phyloP scores from a whole-genome alignment of 768 basidiomycete species.

The Lactarius vividus region DNA sequence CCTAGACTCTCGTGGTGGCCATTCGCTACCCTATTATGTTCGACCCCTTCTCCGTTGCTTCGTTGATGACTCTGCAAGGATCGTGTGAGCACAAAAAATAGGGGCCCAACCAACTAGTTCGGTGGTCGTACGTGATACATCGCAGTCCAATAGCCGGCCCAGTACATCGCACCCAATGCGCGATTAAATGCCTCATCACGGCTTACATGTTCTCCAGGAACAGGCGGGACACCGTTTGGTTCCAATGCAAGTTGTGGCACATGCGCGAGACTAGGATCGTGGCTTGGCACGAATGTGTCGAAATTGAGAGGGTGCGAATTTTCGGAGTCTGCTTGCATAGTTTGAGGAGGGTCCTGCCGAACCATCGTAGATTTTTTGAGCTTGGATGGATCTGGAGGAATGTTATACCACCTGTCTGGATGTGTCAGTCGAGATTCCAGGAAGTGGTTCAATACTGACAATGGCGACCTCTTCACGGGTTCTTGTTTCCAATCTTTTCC shows the following conservation, averaged over 20 bases:
- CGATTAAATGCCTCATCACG: slow-evolving; percentile 76
- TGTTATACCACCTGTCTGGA: slow-evolving; percentile 69
- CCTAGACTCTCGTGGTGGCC: neutral
- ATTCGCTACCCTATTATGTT: slow-evolving; percentile 10
- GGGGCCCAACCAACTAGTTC: neutral
- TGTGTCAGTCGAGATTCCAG: slow-evolving; percentile 15
- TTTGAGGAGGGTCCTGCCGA: slow-evolving; percentile 4
- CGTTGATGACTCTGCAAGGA: slow-evolving; percentile 12
- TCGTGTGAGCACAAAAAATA: neutral
- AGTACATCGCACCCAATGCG: slow-evolving; percentile 79
- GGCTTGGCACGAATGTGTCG: slow-evolving; percentile 63
- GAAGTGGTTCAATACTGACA: slow-evolving; percentile 49
- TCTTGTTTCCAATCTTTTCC: slow-evolving; percentile 72
- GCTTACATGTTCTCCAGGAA: slow-evolving; percentile 43
- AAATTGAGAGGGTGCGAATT: slow-evolving; percentile 69
- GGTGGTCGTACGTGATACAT: slow-evolving; percentile 57
- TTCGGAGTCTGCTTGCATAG: slow-evolving; percentile 31
- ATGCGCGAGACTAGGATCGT: slow-evolving; percentile 57
- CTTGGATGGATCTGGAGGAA: slow-evolving; percentile 40
- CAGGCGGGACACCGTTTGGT: slow-evolving; percentile 23
- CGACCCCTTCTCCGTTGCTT: slow-evolving; percentile 13
- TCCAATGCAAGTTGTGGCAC: slow-evolving; percentile 26
- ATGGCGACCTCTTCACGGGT: slow-evolving; percentile 64
- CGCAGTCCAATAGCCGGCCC: slow-evolving; percentile 86
- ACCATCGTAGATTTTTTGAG: slow-evolving; percentile 23